phyloP scores from a whole-genome alignment of 1,284 basidiomycete genomes.

The Tylopilus sp. region DNA sequence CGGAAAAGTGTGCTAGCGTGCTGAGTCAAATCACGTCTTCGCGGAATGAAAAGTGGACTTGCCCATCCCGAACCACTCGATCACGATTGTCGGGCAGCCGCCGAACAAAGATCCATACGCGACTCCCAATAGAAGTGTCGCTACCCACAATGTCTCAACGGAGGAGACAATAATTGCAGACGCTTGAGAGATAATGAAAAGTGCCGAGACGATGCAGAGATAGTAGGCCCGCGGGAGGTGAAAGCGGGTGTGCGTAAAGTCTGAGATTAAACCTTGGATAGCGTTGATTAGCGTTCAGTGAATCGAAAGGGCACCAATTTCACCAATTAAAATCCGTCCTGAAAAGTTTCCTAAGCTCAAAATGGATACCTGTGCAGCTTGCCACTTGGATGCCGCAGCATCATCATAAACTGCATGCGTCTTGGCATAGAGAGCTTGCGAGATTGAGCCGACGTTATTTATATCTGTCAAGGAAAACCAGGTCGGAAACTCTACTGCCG shows the following conservation, averaged over 20 bases:
- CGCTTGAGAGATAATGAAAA: conserved; percentile 72
- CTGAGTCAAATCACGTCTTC: not conserved
- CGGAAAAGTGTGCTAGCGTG: conserved; percentile 59
- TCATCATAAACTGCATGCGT: conserved; percentile 63
- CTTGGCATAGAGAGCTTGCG: conserved; percentile 77
- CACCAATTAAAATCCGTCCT: conserved; percentile 78
- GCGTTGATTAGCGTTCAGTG: not conserved
- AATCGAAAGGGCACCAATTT: not conserved
- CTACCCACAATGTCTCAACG: conserved; percentile 67
- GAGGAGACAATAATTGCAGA: conserved; percentile 54
- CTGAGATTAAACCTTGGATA: conserved; percentile 63
- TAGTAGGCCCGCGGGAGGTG: conserved; percentile 67
- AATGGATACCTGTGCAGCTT: conserved; percentile 82
- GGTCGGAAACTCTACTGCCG: too few relatives aligned
- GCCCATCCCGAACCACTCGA: conserved; percentile 88
- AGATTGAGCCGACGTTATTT: conserved; percentile 93
- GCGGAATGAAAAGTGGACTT: conserved; percentile 24
- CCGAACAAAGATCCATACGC: conserved; percentile 82
- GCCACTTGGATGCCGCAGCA: conserved; percentile 65
- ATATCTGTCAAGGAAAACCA: conserved; percentile 53
- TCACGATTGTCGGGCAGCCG: conserved; percentile 67
- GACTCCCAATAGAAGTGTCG: conserved; percentile 68
- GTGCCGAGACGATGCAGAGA: conserved; percentile 58
- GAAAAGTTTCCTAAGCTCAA: conserved; percentile 83
- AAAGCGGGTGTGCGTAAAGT: conserved; percentile 60